These are phyloP conservation scores for Crotalaria pallida DNA, from an alignment of 306 rosid species.

Conservation along the genomic window DNA sequence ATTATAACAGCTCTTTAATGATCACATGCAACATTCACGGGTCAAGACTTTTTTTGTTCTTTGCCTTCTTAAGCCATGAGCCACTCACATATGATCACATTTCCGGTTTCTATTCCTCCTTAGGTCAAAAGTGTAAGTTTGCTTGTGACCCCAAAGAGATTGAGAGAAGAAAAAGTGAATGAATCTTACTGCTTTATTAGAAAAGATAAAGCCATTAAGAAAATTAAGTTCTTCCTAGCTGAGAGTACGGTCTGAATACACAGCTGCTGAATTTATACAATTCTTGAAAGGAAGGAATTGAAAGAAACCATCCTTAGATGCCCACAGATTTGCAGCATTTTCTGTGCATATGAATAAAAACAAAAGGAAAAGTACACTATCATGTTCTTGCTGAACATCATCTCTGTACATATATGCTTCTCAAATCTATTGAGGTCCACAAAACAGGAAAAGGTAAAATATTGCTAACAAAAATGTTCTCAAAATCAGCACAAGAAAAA, in stretches of 20 bases:
- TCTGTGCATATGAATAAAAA: neutral
- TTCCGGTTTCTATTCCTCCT: neutral
- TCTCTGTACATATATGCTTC: constrained; percentile 1
- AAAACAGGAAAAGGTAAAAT: neutral
- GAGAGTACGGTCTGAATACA: neutral
- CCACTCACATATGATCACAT: constrained; percentile 20
- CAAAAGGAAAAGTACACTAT: neutral
- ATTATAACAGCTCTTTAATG: constrained; percentile 64
- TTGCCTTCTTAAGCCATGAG: constrained; percentile 44
- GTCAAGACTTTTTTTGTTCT: constrained; percentile 25
- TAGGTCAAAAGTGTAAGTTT: neutral
- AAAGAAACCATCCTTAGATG: neutral
- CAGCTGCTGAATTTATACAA: neutral
- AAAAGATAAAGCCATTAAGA: neutral
- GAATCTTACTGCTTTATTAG: neutral
- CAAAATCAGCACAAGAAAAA: neutral
- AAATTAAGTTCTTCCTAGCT: neutral
- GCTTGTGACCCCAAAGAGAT: neutral
- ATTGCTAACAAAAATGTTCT: neutral
- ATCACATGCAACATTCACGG: constrained; percentile 91
- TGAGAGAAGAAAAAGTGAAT: neutral
- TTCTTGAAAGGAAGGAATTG: neutral
- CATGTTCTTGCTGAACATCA: neutral
- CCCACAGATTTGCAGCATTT: constrained; percentile 25
- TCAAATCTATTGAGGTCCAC: constrained; percentile 24